Base-by-base conservation (phyloP, 2,329 filamentous ascomycete species). In the Alternaria panax region DNA sequence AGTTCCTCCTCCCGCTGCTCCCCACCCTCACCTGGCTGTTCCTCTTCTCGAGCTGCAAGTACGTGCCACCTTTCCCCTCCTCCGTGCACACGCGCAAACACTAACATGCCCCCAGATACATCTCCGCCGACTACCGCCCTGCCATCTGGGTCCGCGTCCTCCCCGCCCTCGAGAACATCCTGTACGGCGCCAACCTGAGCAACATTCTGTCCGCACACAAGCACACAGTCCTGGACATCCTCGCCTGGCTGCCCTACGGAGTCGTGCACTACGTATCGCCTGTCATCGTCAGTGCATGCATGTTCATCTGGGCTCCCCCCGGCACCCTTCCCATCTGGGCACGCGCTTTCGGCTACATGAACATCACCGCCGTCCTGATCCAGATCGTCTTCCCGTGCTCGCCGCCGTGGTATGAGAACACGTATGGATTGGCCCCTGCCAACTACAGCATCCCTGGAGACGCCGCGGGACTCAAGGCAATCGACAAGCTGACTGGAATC, bases 111-210 rank as follows among this genome's bases (percentile, higher is more conserved):
- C 18, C 11, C 73, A 96, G 93, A 74, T 97, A 96, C 81, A 93
- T 97, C 69, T 91, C 92, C 36, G 87, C 88, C 68, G 91, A 94
- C 74, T 95, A 93, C 82, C 89, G 94, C 68, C 93, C 93, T 60
- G 90, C 92, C 63, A 97, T 97, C 72, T 97, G 93, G 92, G 94
- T 97, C 67, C 92, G 93, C 73, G 92, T 98, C 27, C 86, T 98
- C 34, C 94, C 94, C 5, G 92, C 94, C 18, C 87, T 98, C 65
- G 94, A 98, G 81, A 97, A 98, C 79, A 95, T 98, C 63, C 85
- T 98, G 32, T 98, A 97, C 76, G 94, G 94, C 69, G 93, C 93
- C 64, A 97, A 97, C 80, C 85, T 97, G 58, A 96, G 92, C 81
- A 97, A 97, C 79, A 96, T 97, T 72, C 87, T 98, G 54, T 96